Evolutionary conservation across 306 rosid species (phyloP).

Genomic region (Begonia fuchsioides): DNA sequence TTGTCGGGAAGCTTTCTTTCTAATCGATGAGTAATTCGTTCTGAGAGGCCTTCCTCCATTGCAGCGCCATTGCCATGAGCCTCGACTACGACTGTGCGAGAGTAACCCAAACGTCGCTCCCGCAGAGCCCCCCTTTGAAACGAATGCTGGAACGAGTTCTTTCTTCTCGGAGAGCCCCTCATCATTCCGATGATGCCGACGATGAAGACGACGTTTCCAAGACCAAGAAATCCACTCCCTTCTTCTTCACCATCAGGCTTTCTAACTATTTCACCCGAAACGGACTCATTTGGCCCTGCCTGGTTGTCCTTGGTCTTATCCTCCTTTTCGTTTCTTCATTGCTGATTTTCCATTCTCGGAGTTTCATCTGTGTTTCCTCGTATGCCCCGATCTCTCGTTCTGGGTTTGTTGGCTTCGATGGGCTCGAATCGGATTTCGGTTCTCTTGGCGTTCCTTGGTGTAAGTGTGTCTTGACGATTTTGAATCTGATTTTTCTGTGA

Average conservation of each 20-base stretch:
- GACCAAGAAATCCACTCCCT: conserved; percentile 40
- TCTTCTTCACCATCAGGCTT: conserved; percentile 30
- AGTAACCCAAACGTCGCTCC: conserved; percentile 7
- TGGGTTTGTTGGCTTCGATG: conserved; percentile 57
- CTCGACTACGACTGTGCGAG: conserved; percentile 6
- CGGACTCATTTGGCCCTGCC: conserved; percentile 29
- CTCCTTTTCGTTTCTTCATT: conserved; percentile 26
- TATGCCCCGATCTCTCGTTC: conserved; percentile 41
- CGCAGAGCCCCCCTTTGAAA: conserved; percentile 14
- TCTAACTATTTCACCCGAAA: conserved; percentile 38
- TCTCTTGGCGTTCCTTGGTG: conserved; percentile 97
- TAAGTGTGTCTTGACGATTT: conserved; percentile 24
- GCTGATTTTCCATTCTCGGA: conserved; percentile 40
- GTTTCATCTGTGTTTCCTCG: conserved; percentile 63
- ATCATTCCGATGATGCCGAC: conserved; percentile 20
- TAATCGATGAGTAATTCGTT: too few relatives aligned
- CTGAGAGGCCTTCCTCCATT: background rate
- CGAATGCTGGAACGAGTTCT: conserved; percentile 51
- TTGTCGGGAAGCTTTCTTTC: too few relatives aligned
- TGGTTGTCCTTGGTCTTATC: conserved; percentile 17
- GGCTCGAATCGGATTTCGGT: conserved; percentile 81
- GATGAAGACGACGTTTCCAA: conserved; percentile 31
- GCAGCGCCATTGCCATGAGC: background rate
- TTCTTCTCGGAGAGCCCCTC: conserved; percentile 54
- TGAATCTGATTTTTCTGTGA: conserved; percentile 9